Conservation (phyloP, 345 rosid species). For the Murraya koenigii region DNA sequence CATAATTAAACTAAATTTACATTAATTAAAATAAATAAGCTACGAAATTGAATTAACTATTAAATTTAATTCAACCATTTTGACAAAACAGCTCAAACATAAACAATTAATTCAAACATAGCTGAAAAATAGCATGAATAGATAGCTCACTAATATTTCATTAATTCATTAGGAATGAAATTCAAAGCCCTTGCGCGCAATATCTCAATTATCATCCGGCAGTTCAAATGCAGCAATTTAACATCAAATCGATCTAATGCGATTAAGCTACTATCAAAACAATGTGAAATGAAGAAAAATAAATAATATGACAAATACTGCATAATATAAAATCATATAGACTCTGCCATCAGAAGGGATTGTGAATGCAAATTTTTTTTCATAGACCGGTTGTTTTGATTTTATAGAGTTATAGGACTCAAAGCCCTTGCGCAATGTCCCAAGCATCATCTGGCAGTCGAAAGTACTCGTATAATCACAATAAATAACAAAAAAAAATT, state of each 20-base stretch:
- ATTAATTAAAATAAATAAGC: no score
- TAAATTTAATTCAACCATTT: no score
- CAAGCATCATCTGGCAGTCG: conserved; percentile 26
- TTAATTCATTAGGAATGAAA: conserved; percentile 18
- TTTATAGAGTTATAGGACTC: conserved; percentile 14
- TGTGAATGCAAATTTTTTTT: conserved; percentile 6
- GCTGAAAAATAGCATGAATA: no score
- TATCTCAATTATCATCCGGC: conserved; percentile 25
- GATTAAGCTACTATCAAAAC: not conserved
- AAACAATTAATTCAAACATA: no score
- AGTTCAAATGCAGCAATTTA: not conserved
- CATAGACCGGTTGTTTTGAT: conserved; percentile 14
- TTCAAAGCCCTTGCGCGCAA: conserved; percentile 32
- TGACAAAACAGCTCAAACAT: no score
- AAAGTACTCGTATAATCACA: no score
- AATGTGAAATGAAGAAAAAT: not conserved
- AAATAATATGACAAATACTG: no score
- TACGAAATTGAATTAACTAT: no score
- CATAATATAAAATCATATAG: not conserved
- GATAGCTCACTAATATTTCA: not conserved
- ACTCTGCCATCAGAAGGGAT: conserved; percentile 18
- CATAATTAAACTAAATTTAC: no score
- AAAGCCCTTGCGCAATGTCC: conserved; percentile 40
- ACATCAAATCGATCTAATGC: not conserved
- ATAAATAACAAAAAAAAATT: no score